Conservation (phyloP, 495 filamentous ascomycete species). For the Durotheca rogersii region DNA sequence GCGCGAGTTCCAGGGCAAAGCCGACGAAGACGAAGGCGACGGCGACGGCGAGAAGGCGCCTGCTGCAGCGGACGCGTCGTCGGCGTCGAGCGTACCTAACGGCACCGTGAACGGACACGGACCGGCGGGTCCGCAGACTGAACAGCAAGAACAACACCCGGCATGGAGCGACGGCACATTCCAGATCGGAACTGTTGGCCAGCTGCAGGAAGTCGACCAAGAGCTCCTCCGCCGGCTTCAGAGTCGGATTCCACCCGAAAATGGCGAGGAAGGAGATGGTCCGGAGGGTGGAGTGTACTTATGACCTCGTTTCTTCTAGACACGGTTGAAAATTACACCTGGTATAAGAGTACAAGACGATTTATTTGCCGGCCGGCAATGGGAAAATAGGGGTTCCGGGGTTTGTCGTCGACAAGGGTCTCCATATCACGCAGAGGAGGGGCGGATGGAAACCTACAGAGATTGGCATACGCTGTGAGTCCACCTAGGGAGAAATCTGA, state of each 20-base stretch:
- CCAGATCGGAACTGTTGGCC: conserved; percentile 50
- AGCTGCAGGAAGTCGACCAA: conserved; percentile 50
- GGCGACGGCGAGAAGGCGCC: no score
- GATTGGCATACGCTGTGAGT: not conserved
- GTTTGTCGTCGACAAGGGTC: not conserved
- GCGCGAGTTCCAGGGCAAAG: conserved; percentile 56
- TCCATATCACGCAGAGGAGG: not conserved
- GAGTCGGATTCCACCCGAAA: conserved; percentile 26
- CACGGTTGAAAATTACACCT: not conserved
- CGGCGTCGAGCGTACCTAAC: conserved; percentile 27
- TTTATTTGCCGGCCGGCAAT: no score
- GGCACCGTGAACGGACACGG: conserved; percentile 37
- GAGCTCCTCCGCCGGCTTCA: conserved; percentile 48
- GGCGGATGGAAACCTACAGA: not conserved
- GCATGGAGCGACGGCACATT: conserved; percentile 59
- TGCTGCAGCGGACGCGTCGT: no score
- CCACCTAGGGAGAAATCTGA: not conserved
- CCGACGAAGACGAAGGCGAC: conserved; percentile 37
- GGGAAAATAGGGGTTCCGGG: not conserved
- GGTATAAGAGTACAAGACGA: no score
- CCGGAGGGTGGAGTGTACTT: conserved; percentile 66
- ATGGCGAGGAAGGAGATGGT: conserved; percentile 51
- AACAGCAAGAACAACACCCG: conserved; percentile 24
- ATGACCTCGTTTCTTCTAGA: conserved; percentile 35
- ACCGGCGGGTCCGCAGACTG: not conserved